These are phyloP conservation scores for Sclerotinia spermophila DNA, from an alignment of 2,329 filamentous ascomycete genomes.

Conservation along the genomic window DNA sequence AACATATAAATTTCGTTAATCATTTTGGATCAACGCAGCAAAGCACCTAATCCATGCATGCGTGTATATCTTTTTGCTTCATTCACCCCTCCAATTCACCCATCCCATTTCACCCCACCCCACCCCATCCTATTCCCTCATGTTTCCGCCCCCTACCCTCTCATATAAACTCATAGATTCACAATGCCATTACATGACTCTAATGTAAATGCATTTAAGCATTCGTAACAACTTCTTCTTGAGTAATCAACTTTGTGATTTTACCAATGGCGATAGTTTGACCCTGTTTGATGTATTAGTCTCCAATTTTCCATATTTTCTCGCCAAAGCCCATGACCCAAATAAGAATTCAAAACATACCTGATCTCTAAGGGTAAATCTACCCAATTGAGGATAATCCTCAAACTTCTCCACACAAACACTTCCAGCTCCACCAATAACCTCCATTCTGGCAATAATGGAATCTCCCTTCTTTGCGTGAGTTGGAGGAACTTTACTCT, in stretches of 20 bases:
- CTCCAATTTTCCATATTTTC: background rate
- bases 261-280: constrained; percentile 99
- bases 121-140: background rate
- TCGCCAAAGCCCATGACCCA: background rate
- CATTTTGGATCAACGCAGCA: background rate
- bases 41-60: background rate
- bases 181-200: background rate
- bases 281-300: constrained; percentile 55
- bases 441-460: constrained; percentile 88
- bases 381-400: constrained; percentile 90
- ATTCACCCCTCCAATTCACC: background rate
- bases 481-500: constrained; percentile 88
- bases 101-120: background rate
- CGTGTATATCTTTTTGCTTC: constrained; percentile 1
- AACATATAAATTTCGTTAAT: background rate
- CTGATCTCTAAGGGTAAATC: constrained; percentile 86
- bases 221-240: constrained; percentile 24
- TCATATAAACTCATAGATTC: background rate
- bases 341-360: constrained; percentile 44
- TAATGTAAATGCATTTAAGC: background rate
- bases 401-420: constrained; percentile 95
- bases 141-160: background rate
- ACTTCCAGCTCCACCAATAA: constrained; percentile 77
- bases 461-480: constrained; percentile 79
- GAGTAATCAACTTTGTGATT: constrained; percentile 81